Evolutionary conservation across 345 rosid species (phyloP).

Genomic region (Firmiana major): DNA sequence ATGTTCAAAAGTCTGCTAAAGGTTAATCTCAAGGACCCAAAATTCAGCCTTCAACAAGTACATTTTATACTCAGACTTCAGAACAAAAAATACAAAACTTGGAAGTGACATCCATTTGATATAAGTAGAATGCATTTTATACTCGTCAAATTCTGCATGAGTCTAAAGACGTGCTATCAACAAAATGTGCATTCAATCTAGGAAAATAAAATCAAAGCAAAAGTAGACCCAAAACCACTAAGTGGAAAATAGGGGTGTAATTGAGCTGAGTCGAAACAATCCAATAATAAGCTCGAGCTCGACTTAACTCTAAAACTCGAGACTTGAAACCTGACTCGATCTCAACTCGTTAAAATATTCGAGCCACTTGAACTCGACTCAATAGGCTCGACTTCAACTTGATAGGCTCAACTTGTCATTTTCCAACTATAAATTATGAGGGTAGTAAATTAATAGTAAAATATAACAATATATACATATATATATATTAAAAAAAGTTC

Average conservation of each 20-base stretch:
- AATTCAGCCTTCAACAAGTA: neutral
- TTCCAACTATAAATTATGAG: too few species aligned
- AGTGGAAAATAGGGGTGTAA: neutral
- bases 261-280: too few species aligned
- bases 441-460: too few species aligned
- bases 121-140: neutral
- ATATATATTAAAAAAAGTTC: too few species aligned
- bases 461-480: too few species aligned
- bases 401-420: too few species aligned
- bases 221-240: neutral
- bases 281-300: too few species aligned
- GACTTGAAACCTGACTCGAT: too few species aligned
- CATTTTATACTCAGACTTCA: neutral
- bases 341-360: too few species aligned
- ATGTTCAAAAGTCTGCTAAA: neutral
- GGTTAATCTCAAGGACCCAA: neutral
- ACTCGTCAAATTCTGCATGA: neutral
- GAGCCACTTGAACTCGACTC: too few species aligned
- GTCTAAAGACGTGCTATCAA: neutral
- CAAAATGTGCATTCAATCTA: neutral
- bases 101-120: neutral
- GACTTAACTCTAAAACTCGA: too few species aligned
- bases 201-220: neutral
- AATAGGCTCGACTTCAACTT: too few species aligned
- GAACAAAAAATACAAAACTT: neutral